Conservation (phyloP, 2,329 filamentous ascomycete species). For the Talaromyces sp. region DNA sequence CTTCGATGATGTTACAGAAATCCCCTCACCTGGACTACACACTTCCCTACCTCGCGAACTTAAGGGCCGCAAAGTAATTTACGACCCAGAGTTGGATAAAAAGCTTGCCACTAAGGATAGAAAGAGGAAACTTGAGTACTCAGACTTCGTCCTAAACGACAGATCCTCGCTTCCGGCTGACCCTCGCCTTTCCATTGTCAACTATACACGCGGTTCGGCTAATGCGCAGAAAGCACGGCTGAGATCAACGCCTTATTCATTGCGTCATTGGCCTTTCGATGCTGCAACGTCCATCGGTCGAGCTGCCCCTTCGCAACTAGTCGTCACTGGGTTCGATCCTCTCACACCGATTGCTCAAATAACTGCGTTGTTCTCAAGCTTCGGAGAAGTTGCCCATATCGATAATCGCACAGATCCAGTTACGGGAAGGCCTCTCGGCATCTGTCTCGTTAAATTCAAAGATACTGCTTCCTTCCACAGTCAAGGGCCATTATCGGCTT, state of each 20-base stretch:
- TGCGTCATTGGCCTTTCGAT: conserved; percentile 80
- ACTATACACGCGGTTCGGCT: conserved; percentile 60
- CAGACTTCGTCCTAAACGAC: conserved; percentile 55
- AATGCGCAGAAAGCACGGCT: conserved; percentile 68
- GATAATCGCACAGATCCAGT: conserved; percentile 94
- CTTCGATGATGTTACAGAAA: background rate
- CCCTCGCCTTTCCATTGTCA: conserved; percentile 69
- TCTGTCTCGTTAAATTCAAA: conserved; percentile 86
- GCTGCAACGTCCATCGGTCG: conserved; percentile 79
- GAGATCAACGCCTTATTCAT: conserved; percentile 70
- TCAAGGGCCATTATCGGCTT: conserved; percentile 60
- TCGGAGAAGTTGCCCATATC: conserved; percentile 74
- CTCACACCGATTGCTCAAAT: conserved; percentile 64
- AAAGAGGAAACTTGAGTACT: conserved; percentile 53
- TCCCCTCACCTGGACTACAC: background rate
- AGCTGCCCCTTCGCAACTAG: conserved; percentile 82
- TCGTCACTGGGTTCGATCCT: conserved; percentile 95
- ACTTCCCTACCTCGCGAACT: conserved; percentile 40
- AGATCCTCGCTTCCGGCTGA: conserved; percentile 64
- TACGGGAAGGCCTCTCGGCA: conserved; percentile 88
- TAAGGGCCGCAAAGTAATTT: conserved; percentile 58
- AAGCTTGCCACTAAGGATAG: conserved; percentile 56
- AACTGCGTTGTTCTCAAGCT: conserved; percentile 39
- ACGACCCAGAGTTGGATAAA: conserved; percentile 62
- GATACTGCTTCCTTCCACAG: conserved; percentile 60